phyloP scores from a whole-genome alignment of 176 grass and related monocot species.

The Lolium perenne region DNA sequence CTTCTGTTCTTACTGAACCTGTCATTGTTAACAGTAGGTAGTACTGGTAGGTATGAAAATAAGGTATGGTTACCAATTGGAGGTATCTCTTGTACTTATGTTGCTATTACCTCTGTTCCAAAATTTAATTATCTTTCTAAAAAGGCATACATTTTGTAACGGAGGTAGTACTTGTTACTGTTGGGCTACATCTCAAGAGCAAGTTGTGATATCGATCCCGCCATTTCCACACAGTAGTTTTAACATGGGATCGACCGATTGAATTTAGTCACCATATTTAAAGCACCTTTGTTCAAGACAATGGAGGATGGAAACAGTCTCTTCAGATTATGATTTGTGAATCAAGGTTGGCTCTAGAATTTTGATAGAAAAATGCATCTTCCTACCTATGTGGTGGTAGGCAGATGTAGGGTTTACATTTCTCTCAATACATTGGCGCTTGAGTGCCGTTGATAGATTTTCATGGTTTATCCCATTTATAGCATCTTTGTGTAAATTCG shows the following conservation, averaged over 20 bases:
- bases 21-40: slow-evolving; percentile 48
- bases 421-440: too few species aligned
- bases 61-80: slow-evolving; percentile 84
- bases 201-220: too few species aligned
- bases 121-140: too few species aligned
- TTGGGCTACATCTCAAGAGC: too few species aligned
- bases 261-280: slow-evolving; percentile 38
- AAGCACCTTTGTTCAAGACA: slow-evolving; percentile 59
- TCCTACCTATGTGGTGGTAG: too few species aligned
- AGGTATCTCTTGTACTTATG: slow-evolving; percentile 37
- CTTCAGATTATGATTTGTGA: slow-evolving; percentile 61
- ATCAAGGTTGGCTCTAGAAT: slow-evolving; percentile 52
- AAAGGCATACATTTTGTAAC: too few species aligned
- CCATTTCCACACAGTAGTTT: too few species aligned
- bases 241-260: too few species aligned
- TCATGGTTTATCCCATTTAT: background rate
- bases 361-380: slow-evolving; percentile 69
- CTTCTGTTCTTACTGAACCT: slow-evolving; percentile 17
- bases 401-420: too few species aligned
- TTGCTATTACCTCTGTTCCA: too few species aligned
- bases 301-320: slow-evolving; percentile 14
- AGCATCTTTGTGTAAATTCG: background rate
- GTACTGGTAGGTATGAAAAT: slow-evolving; percentile 75
- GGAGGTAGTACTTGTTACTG: too few species aligned
- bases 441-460: too few species aligned